Evolutionary conservation across 1,284 basidiomycete species (phyloP), one percentile per base, ranked within the genome.

Genomic region (Irpex rosettiformis): DNA sequence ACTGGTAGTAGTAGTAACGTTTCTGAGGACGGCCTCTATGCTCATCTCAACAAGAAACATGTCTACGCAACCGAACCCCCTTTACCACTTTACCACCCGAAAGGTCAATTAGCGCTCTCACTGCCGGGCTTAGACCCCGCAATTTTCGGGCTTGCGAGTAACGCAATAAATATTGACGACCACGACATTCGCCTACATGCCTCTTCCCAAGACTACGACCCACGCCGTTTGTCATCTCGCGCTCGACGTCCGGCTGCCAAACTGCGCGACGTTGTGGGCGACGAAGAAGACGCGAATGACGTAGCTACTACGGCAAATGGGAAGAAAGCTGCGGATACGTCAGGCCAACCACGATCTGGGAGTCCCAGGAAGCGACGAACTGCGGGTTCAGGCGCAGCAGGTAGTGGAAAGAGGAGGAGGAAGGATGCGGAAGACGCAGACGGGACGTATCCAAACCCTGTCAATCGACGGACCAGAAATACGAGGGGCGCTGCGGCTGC

Each of bases 1-100:
- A 47, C 43, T 10, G 21, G 43, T 24, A 47, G 8, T 47, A 27
- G 10, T 24, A 51, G 48, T 28, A 51, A 24, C 27, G 25, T 28
- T 7, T 28, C 48, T 7, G 43, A 45, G 7, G 21, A 22, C 7
- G 43, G 21, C 21, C 13, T 18, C 16, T 45, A n/a, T 8, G 48
- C 48, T 16, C 48, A 51, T 28, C 10, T 28, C 22, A 51, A 51
- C 22, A 37, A 28, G 43, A 29, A 22, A n/a, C 55, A 48, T n/a
- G 42, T 29, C 42, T 53, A 58, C 59, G 16, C 58, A 62, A 68
- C 65, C 73, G 67, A 69, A n/a, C 77, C 79, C 1, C 76, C 79
- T n/a, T 74, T 88, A 33, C 85, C 87, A 24, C 73, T 90, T 42
- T 89, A 90, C 67, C 87, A 89, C 66, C 87, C 87, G 24, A 74